Evolutionary conservation across 768 basidiomycete genomes (phyloP).

Genomic region (Mycena vulgaris): DNA sequence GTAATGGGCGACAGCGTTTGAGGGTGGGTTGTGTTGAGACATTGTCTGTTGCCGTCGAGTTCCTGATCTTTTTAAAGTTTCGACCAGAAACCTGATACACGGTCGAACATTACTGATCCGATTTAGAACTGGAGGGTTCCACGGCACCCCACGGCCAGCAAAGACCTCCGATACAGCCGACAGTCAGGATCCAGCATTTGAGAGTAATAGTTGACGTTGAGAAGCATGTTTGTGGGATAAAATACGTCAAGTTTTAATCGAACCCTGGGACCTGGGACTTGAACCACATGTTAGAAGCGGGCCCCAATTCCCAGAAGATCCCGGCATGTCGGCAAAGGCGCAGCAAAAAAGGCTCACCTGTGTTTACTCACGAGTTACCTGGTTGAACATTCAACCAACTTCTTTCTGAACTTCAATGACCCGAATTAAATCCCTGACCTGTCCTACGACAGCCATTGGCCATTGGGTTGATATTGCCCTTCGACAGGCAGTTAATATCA

Average conservation of each 20-base stretch:
- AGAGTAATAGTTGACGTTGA: slow-evolving; percentile 16
- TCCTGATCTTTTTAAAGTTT: slow-evolving; percentile 22
- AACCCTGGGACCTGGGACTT: slow-evolving; percentile 18
- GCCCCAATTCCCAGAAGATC: slow-evolving; percentile 20
- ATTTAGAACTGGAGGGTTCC: slow-evolving; percentile 21
- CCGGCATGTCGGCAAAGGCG: slow-evolving; percentile 17
- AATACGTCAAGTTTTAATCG: slow-evolving; percentile 19
- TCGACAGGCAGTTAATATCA: slow-evolving; percentile 19
- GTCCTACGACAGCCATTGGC: slow-evolving; percentile 19
- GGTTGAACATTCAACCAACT: slow-evolving; percentile 21
- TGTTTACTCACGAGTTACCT: slow-evolving; percentile 17
- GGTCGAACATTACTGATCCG: slow-evolving; percentile 19
- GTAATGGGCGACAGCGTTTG: slow-evolving; percentile 17
- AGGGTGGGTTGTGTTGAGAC: slow-evolving; percentile 19
- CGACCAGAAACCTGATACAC: slow-evolving; percentile 18
- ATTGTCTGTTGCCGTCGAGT: slow-evolving; percentile 19
- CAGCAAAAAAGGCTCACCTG: slow-evolving; percentile 13
- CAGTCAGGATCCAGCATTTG: slow-evolving; percentile 21
- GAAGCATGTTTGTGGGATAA: slow-evolving; percentile 19
- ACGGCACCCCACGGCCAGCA: slow-evolving; percentile 21
- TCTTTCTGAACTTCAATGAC: slow-evolving; percentile 21
- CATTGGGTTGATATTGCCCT: slow-evolving; percentile 20
- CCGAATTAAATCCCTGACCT: slow-evolving; percentile 16
- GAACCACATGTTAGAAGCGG: slow-evolving; percentile 15
- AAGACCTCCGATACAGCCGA: slow-evolving; percentile 17